Evolutionary conservation across 495 filamentous ascomycete species (phyloP).

Genomic region (Clohesyomyces aquaticus): DNA sequence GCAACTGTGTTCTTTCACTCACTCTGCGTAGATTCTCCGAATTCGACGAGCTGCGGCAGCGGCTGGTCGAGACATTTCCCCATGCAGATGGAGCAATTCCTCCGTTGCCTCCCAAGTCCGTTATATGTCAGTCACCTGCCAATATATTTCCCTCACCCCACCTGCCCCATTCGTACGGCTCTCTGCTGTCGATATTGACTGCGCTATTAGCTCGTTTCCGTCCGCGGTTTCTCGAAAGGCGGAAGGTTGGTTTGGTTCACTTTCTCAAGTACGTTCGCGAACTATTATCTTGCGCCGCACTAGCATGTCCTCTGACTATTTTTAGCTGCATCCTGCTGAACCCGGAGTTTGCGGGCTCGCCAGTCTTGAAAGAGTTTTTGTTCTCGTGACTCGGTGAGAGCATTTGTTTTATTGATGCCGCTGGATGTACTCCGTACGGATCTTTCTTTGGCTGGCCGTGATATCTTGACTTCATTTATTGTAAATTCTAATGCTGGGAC

Average conservation of each 20-base stretch:
- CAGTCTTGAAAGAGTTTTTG: conserved; percentile 73
- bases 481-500: too few species aligned
- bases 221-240: conserved; percentile 67
- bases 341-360: conserved; percentile 69
- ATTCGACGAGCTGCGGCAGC: conserved; percentile 65
- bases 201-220: conserved; percentile 61
- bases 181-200: conserved; percentile 28
- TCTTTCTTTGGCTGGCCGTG: too few species aligned
- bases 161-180: conserved; percentile 16
- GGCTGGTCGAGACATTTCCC: conserved; percentile 66
- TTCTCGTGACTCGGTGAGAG: conserved; percentile 45
- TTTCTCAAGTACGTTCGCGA: conserved; percentile 66
- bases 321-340: conserved; percentile 67
- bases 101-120: conserved; percentile 68
- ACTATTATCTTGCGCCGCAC: conserved; percentile 1
- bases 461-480: too few species aligned
- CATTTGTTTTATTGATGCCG: background rate
- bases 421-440: too few species aligned
- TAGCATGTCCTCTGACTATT: conserved; percentile 33
- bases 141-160: conserved; percentile 24
- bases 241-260: conserved; percentile 67
- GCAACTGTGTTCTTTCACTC: conserved; percentile 12
- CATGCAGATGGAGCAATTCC: conserved; percentile 67
- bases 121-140: conserved; percentile 60
- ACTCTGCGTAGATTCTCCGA: conserved; percentile 65